Percentiles rank a stretch among this genome's conserved stretches.
phyloP scores from a whole-genome alignment of 805 yeast species.

The Wickerhamiella siamensis region DNA sequence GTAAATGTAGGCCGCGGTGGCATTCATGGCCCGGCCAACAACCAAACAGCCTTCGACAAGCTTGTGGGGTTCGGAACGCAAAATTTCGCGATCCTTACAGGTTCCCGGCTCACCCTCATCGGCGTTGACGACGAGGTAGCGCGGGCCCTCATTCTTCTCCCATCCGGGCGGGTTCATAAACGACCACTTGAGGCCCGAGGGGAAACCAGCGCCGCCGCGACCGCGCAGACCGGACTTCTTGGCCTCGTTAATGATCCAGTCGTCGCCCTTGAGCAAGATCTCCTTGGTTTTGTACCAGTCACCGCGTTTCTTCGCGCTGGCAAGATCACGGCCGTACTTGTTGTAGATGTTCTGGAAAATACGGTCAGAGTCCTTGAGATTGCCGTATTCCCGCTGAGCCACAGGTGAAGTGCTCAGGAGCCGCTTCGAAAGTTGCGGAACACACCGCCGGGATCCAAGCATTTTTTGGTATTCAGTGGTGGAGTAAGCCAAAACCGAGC shows the following conservation, averaged over 20 bases:
- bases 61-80: constrained; percentile 84
- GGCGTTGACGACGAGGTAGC: constrained; percentile 79
- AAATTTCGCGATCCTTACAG: constrained; percentile 82
- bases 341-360: constrained; percentile 76
- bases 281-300: constrained; percentile 91
- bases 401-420: constrained; percentile 12
- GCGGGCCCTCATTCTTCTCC: constrained; percentile 83
- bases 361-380: constrained; percentile 68
- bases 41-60: constrained; percentile 82
- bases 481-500: neutral
- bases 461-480: neutral
- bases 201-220: constrained; percentile 91
- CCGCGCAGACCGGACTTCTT: constrained; percentile 78
- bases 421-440: constrained; percentile 5
- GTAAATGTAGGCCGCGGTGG: constrained; percentile 82
- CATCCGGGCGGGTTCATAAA: constrained; percentile 93
- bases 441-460: neutral
- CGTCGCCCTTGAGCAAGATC: constrained; percentile 66
- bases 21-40: constrained; percentile 87
- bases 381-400: constrained; percentile 41
- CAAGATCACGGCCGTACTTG: constrained; percentile 59
- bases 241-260: constrained; percentile 81
- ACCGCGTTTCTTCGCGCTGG: constrained; percentile 64
- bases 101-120: constrained; percentile 96
- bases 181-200: constrained; percentile 82